Base-by-base conservation (phyloP, 148 eudicot species). In the Chenopodium album region DNA sequence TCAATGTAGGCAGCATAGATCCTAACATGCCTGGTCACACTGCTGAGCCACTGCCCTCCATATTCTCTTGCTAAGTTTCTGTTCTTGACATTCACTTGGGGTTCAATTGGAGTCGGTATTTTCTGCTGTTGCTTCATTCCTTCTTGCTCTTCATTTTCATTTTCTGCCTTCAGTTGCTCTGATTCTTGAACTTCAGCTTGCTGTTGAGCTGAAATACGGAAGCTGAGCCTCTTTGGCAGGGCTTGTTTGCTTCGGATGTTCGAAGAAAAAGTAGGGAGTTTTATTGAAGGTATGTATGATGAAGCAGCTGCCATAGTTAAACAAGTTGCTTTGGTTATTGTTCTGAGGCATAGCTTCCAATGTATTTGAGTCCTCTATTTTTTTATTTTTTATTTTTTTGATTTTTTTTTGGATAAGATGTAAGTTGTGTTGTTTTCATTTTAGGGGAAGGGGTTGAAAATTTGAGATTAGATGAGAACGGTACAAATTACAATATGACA, bases 1-100 rank as follows among this genome's bases (percentile, higher is more conserved):
- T 93, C 98, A 48, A 94, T 90, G 56, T 93, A 95, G 1, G 98
- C 98, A 9, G 98, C 97, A 79, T 83, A 95, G 3, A 95, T 95
- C 77, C 98, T 82, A 44, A 95, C 92, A 84, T 95, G 98, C 71
- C 98, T 86, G 3, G 98, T 95, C 44, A 89, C 83, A 68, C 97
- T 89, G 82, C 97, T 95, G 44, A 95, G 93, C 98, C 98, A 95
- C 83, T 95, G 94, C n/a, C 97, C 93, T 50, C 97, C 98, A 34
- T 87, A 91, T 34, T 93, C 98, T 32, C 90, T 75, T 23, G 80
- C 37, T 97, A 95, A 80, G 85, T 91, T 93, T 88, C 84, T 93
- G 92, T 87, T 93, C 88, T 88, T 63, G 80, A 89, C 97, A 80
- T 95, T 90, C 44, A 72, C 11, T 79, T 93, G 97, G 9, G 87